phyloP scores from a whole-genome alignment of 768 basidiomycete species.

The Termitomyces sp. region DNA sequence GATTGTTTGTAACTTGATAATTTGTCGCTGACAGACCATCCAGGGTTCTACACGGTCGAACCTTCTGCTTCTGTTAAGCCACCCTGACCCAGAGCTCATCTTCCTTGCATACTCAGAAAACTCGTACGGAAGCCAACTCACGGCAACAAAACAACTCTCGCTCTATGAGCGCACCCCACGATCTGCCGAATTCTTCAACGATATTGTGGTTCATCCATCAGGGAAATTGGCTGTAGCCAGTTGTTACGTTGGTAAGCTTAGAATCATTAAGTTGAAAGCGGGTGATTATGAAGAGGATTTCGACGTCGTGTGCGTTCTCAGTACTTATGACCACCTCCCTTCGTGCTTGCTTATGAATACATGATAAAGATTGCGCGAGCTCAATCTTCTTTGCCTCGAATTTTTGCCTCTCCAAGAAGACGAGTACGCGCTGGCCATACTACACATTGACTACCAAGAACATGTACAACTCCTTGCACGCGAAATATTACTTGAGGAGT shows the following conservation, averaged over 20 bases:
- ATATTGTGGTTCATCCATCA: constrained; percentile 60
- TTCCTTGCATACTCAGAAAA: constrained; percentile 48
- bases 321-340: not conserved
- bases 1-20: constrained; percentile 1
- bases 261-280: constrained; percentile 50
- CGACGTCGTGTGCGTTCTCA: constrained; percentile 53
- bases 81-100: constrained; percentile 70
- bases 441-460: constrained; percentile 59
- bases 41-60: constrained; percentile 37
- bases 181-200: constrained; percentile 65
- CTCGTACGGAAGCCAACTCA: constrained; percentile 27
- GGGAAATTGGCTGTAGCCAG: constrained; percentile 57
- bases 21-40: constrained; percentile 9
- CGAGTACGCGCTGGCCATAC: constrained; percentile 54
- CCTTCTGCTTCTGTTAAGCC: constrained; percentile 65
- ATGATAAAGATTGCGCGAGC: constrained; percentile 48
- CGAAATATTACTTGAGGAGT: constrained; percentile 42
- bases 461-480: constrained; percentile 61
- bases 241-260: constrained; percentile 68
- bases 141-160: constrained; percentile 37
- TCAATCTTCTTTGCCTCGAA: constrained; percentile 62
- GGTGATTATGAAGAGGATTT: constrained; percentile 52
- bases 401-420: constrained; percentile 47
- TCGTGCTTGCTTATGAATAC: not conserved
- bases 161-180: constrained; percentile 56